Percentiles rank a stretch among this genome's conserved stretches.
Evolutionary conservation across 768 basidiomycete genomes (phyloP).

Genomic region (Tulasnella sp.): DNA sequence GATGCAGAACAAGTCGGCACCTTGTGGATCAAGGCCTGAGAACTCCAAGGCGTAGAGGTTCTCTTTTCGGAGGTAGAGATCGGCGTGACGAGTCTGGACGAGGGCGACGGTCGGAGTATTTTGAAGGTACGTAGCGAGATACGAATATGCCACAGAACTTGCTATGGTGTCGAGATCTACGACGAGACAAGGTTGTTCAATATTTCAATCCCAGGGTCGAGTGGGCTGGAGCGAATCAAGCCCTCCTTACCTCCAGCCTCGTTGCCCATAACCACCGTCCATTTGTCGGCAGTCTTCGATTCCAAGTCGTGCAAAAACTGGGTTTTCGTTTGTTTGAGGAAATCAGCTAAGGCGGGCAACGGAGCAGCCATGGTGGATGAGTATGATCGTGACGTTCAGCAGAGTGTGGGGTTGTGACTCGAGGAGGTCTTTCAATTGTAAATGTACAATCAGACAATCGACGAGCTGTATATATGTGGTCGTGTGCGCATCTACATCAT

Average conservation of each 20-base stretch:
- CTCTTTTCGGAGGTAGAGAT: constrained; percentile 78
- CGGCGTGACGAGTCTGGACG: constrained; percentile 59
- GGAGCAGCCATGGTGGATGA: neutral
- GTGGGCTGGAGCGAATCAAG: neutral
- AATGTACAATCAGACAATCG: neutral
- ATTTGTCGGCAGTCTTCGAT: constrained; percentile 50
- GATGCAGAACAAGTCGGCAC: constrained; percentile 58
- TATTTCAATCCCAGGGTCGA: neutral
- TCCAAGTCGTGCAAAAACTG: constrained; percentile 57
- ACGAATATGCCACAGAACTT: constrained; percentile 79
- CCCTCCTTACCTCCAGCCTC: constrained; percentile 79
- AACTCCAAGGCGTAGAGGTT: constrained; percentile 71
- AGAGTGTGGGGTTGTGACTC: neutral
- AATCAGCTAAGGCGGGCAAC: constrained; percentile 36
- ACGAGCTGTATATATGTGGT: neutral
- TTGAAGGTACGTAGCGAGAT: constrained; percentile 58
- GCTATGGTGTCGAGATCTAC: constrained; percentile 71
- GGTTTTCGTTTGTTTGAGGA: constrained; percentile 49
- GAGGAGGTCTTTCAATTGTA: neutral
- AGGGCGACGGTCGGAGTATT: constrained; percentile 64
- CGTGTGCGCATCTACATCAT: neutral
- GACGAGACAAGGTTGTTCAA: neutral
- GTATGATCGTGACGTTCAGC: neutral
- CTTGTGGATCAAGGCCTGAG: constrained; percentile 50
- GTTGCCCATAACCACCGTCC: constrained; percentile 91